Evolutionary conservation across 2,329 filamentous ascomycete genomes (phyloP).

Genomic region (Nigrospora oryzae): DNA sequence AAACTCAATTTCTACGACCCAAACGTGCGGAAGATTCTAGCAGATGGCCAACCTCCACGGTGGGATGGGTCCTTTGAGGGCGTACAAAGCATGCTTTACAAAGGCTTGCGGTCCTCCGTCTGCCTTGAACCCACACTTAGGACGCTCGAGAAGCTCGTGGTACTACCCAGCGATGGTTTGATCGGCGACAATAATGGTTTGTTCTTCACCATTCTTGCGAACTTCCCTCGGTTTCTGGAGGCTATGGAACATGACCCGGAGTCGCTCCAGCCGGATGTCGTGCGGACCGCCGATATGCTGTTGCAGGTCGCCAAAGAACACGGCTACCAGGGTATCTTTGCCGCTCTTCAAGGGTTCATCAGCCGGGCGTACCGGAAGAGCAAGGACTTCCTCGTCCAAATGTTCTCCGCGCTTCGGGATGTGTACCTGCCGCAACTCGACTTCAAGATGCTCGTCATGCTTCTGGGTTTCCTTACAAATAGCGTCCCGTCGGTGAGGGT

Average conservation of each 20-base stretch:
- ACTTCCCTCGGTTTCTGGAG: conserved; percentile 77
- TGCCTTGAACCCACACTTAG: conserved; percentile 72
- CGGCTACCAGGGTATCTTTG: conserved; percentile 57
- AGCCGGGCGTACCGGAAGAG: conserved; percentile 56
- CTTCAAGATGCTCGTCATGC: conserved; percentile 76
- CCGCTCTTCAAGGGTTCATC: conserved; percentile 63
- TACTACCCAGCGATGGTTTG: conserved; percentile 69
- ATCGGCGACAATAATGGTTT: conserved; percentile 77
- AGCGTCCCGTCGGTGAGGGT: conserved; percentile 82
- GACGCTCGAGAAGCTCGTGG: conserved; percentile 70
- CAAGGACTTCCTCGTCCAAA: conserved; percentile 68
- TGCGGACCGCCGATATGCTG: conserved; percentile 60
- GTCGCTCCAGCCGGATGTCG: conserved; percentile 42
- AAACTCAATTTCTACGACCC: conserved; percentile 74
- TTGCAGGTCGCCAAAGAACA: conserved; percentile 66
- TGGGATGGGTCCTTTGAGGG: conserved; percentile 91
- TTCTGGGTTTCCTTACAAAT: conserved; percentile 88
- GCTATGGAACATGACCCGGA: conserved; percentile 59
- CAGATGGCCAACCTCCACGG: conserved; percentile 70
- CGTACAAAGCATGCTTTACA: conserved; percentile 77
- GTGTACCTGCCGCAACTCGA: conserved; percentile 78
- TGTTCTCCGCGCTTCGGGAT: conserved; percentile 65
- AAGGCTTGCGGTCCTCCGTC: conserved; percentile 78
- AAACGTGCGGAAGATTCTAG: conserved; percentile 59
- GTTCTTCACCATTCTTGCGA: conserved; percentile 83